Evolutionary conservation across 129 eudicot species (phyloP), one percentile per base, ranked within the genome.

Genomic region (Daucus carota): DNA sequence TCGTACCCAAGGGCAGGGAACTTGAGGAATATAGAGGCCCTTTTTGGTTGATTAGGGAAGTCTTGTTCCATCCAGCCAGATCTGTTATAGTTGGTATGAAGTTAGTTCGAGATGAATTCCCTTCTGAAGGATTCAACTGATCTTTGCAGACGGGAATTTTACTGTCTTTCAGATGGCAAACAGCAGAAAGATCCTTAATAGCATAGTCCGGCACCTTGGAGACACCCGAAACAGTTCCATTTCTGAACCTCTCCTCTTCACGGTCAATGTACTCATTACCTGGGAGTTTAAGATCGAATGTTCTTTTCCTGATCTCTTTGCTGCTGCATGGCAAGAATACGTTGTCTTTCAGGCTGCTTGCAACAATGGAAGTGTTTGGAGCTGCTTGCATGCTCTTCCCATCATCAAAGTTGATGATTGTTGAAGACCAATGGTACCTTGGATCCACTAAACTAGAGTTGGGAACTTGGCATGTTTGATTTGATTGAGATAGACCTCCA

Each of bases 281-380:
- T 29, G 85, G 88, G 79, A 80, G 87, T 63, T 84, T 82, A 70
- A 84, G 88, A 73, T 84, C 87, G 26, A 78, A 80, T 31, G 79
- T 72, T 74, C 79, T 80, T 34, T 83, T 83, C 40, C 78, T 57
- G 8, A 34, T 22, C 70, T 76, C 74, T 38, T 41, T 78, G 26
- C 73, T 57, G 45, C 65, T 67, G 46, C 80, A 63, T 5, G 75
- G 68, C 38, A 67, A 67, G 26, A 26, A 31, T 42, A 71, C 16
- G 16, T 24, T 17, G 29, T 75, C 75, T 63, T 77, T 33, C 4
- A 24, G 42, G 79, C 65, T 40, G 52, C 42, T 67, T 63, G 40
- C 68, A 69, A 11, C 20, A 43, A 26, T 28, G 12, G n/a, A 17
- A 54, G 32, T 29, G 24, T 67, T 34, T 17, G 74, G 24, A 31